Evolutionary conservation across 352 stramenopile genomes (phyloP).

Genomic region (Phytophthora pseudosyringae): DNA sequence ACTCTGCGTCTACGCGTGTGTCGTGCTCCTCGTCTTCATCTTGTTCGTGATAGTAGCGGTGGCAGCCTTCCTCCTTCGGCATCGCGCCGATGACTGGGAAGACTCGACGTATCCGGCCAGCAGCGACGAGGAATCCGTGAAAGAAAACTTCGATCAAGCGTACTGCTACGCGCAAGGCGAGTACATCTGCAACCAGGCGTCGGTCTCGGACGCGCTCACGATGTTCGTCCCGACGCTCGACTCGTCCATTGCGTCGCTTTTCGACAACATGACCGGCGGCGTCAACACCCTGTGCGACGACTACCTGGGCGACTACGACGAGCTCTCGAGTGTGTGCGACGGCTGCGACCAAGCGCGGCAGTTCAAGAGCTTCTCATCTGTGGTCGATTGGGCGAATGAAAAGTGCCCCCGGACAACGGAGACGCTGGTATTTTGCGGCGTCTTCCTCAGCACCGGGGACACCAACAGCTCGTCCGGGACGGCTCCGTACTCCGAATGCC

Average conservation of each 20-base stretch:
- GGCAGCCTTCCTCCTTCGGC: slow-evolving; percentile 49
- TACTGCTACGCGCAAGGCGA: slow-evolving; percentile 82
- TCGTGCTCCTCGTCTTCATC: slow-evolving; percentile 61
- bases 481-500: slow-evolving; percentile 61
- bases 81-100: slow-evolving; percentile 58
- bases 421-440: slow-evolving; percentile 68
- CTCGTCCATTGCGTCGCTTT: slow-evolving; percentile 38
- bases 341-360: slow-evolving; percentile 62
- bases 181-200: slow-evolving; percentile 72
- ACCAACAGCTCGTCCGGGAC: slow-evolving; percentile 38
- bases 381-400: slow-evolving; percentile 86
- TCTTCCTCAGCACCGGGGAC: slow-evolving; percentile 46
- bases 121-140: slow-evolving; percentile 53
- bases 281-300: slow-evolving; percentile 72
- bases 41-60: slow-evolving; percentile 58
- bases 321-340: slow-evolving; percentile 53
- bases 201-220: slow-evolving; percentile 51
- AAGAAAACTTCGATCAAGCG: slow-evolving; percentile 64
- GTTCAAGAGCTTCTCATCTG: slow-evolving; percentile 65
- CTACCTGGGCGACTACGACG: slow-evolving; percentile 39
- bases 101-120: slow-evolving; percentile 53
- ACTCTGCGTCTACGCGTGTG: slow-evolving; percentile 60
- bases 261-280: slow-evolving; percentile 59
- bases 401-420: slow-evolving; percentile 59
- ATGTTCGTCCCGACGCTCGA: slow-evolving; percentile 59